Evolutionary conservation across 164 flowering plant species (phyloP), one percentile per base, ranked within the genome.

Genomic region (Buxus sempervirens): DNA sequence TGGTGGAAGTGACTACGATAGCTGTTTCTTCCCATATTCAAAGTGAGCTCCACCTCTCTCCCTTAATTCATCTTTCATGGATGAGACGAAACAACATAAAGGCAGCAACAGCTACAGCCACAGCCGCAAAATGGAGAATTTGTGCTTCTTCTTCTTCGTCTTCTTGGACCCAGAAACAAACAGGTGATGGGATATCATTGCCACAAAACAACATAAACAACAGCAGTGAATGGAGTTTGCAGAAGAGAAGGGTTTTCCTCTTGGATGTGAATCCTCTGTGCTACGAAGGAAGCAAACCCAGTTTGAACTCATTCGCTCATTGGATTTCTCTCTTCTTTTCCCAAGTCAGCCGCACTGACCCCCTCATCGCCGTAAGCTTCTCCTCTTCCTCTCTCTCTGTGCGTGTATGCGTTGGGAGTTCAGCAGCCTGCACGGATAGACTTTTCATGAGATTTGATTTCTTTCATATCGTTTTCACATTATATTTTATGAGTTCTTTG

Each of bases 211-310:
- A 54, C 48, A 49, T 58, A 8, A 54, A 32, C 24, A 65, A 65
- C 14, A 28, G 27, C 5, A 64, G 23, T 2, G 60, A 12, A n/a
- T n/a, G n/a, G 27, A 56, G 38, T 36, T 26, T 25, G 51, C 23
- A 36, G 45, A 82, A 75, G 77, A 79, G 68, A 62, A 84, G 97
- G 80, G 96, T 90, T 1, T 95, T 91, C 79, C 89, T 92, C 70
- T 80, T 95, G 80, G 98, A 91, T 65, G 96, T 91, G 54, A 91
- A 91, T 74, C 89, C 97, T 15, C 77, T 95, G 13, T 91, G 96
- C 72, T 91, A 92, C 54, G 76, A 49, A 10, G 96, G 98, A 65
- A 88, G 79, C 62, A 80, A 61, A 1, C 96, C 89, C 1, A 86
- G 92, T 65, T 81, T 89, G 68, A 78, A 67, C 18, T 78, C 92